Evolutionary conservation across 2,329 filamentous ascomycete species (phyloP).

Genomic region (Stemphylium lycopersici): DNA sequence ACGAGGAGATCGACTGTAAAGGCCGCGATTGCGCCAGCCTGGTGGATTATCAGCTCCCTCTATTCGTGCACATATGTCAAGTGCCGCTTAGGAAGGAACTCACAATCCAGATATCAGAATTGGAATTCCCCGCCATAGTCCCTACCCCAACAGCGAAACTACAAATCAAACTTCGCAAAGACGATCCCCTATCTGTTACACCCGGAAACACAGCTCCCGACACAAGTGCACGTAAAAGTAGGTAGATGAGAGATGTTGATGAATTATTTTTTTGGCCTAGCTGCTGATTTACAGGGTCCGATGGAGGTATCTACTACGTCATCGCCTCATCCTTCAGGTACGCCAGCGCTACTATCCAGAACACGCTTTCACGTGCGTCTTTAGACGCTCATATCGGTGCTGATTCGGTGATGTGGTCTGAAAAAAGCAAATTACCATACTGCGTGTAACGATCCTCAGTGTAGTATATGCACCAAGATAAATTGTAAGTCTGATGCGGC

Average conservation of each 20-base stretch:
- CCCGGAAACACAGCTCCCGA: background rate
- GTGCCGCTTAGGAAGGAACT: background rate
- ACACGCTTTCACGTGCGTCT: slow-evolving; percentile 1
- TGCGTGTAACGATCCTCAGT: too few species aligned
- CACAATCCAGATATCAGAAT: slow-evolving; percentile 1
- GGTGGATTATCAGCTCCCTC: background rate
- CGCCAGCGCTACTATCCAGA: background rate
- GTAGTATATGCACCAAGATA: too few species aligned
- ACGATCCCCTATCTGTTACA: too few species aligned
- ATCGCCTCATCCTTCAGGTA: background rate
- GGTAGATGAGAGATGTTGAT: background rate
- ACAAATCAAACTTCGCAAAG: too few species aligned
- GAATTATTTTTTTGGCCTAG: background rate
- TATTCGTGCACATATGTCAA: too few species aligned
- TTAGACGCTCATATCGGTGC: too few species aligned
- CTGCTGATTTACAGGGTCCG: background rate
- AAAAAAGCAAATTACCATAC: too few species aligned
- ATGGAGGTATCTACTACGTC: slow-evolving; percentile 1
- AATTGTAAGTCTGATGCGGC: too few species aligned
- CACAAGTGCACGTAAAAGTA: background rate
- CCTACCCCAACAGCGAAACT: too few species aligned
- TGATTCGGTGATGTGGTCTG: too few species aligned
- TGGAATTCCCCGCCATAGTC: background rate
- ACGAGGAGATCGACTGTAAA: slow-evolving; percentile 85
- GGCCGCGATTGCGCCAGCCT: slow-evolving; percentile 85